A percentile compares a stretch with the other conserved stretches of the same genome.
These are phyloP conservation scores for Backusella australiensis DNA, from an alignment of 192 early-diverging fungal genomes.

Conservation along the genomic window DNA sequence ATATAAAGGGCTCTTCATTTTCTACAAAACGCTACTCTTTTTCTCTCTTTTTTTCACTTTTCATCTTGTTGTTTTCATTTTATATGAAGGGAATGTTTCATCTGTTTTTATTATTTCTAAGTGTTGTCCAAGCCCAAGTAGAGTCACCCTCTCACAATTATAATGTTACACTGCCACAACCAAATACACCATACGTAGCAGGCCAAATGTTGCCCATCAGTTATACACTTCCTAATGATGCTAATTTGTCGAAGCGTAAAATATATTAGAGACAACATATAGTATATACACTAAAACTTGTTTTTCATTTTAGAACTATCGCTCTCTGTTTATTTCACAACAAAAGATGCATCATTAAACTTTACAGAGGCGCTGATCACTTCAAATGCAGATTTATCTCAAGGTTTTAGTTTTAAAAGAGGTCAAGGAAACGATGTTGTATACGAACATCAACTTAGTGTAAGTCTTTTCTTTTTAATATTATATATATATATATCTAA, in stretches of 20 bases:
- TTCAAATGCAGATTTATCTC: slow-evolving; percentile 28
- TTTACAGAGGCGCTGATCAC: slow-evolving; percentile 17
- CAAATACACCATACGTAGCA: slow-evolving; percentile 29
- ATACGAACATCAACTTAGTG: slow-evolving; percentile 24
- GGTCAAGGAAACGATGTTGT: slow-evolving; percentile 9
- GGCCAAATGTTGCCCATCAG: slow-evolving; percentile 29
- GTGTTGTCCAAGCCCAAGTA: slow-evolving; percentile 11
- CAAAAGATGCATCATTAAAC: slow-evolving; percentile 7
- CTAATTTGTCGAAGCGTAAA: slow-evolving; percentile 17
- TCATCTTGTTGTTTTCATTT: background rate
- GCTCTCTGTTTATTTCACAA: slow-evolving; percentile 18
- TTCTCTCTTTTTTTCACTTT: background rate
- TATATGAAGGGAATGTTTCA: background rate
- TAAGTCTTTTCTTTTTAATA: background rate
- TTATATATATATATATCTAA: background rate
- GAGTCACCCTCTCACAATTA: slow-evolving; percentile 19
- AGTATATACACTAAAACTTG: background rate
- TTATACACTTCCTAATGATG: slow-evolving; percentile 22
- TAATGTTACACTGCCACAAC: slow-evolving; percentile 28
- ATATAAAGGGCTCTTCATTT: background rate
- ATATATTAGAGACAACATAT: background rate
- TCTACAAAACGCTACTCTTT: background rate
- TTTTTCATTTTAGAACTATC: slow-evolving; percentile 8
- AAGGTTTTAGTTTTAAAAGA: slow-evolving; percentile 23
- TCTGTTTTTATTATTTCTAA: background rate